These are phyloP conservation scores for Mucor velutinosus DNA, from an alignment of 371 early-diverging fungal genomes.

Conservation along the genomic window DNA sequence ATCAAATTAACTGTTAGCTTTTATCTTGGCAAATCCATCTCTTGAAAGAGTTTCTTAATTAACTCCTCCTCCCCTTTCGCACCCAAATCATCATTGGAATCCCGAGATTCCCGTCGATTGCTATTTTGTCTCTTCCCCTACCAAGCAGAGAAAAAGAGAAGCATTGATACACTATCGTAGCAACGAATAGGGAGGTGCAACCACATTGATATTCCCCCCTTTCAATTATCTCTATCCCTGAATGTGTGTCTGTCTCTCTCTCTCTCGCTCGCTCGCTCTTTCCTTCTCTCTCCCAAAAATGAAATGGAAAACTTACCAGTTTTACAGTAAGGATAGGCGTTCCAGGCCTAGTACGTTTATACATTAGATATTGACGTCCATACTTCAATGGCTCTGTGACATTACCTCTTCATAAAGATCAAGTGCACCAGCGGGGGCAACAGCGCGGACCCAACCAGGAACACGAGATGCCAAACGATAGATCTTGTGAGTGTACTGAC, in stretches of 20 bases:
- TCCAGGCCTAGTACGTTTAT: slow-evolving; percentile 63
- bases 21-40: background rate
- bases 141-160: background rate
- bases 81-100: background rate
- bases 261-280: background rate
- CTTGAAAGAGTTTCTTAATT: background rate
- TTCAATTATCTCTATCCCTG: background rate
- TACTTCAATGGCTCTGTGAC: background rate
- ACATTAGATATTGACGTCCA: background rate
- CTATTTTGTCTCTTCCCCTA: too few relatives aligned
- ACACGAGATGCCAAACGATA: slow-evolving; percentile 63
- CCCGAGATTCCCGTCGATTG: background rate
- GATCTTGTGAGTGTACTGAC: slow-evolving; percentile 77
- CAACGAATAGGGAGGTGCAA: background rate
- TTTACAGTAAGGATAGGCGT: slow-evolving; percentile 81
- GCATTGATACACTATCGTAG: background rate
- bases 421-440: slow-evolving; percentile 67
- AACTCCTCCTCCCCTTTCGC: too few relatives aligned
- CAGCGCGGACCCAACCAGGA: slow-evolving; percentile 52
- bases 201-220: background rate
- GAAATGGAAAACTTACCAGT: slow-evolving; percentile 53
- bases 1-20: background rate
- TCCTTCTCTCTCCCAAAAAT: background rate
- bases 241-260: background rate
- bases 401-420: slow-evolving; percentile 63